phyloP scores from a whole-genome alignment of 345 rosid species.

The Eutrema japonicum region DNA sequence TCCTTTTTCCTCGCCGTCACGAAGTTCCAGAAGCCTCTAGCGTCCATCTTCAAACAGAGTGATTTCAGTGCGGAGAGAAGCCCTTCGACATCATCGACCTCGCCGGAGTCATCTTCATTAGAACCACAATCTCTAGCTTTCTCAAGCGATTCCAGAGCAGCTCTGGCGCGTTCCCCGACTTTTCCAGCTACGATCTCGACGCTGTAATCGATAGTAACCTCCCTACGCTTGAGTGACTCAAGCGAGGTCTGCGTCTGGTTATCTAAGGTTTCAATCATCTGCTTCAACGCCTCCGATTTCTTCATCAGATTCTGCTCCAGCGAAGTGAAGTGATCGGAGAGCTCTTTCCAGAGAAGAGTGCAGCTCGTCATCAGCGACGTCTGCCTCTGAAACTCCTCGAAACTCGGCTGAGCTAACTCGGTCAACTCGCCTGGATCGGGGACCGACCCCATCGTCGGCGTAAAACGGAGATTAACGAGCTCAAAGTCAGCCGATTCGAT shows the following conservation, averaged over 20 bases:
- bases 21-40: conserved; percentile 77
- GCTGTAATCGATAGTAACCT: conserved; percentile 84
- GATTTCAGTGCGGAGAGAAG: conserved; percentile 54
- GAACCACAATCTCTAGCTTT: conserved; percentile 42
- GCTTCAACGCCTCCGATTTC: conserved; percentile 82
- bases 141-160: conserved; percentile 53
- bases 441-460: conserved; percentile 79
- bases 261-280: conserved; percentile 73
- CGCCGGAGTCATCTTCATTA: conserved; percentile 54
- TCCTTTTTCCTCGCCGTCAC: conserved; percentile 82
- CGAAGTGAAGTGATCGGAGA: conserved; percentile 92
- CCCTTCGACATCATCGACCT: conserved; percentile 83
- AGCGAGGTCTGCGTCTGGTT: conserved; percentile 73
- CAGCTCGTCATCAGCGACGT: conserved; percentile 97
- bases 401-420: conserved; percentile 78
- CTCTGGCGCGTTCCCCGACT: conserved; percentile 58
- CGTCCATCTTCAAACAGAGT: conserved; percentile 71
- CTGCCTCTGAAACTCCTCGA: conserved; percentile 95
- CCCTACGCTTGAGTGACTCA: conserved; percentile 75
- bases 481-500: conserved; percentile 12
- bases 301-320: conserved; percentile 75
- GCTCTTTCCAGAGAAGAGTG: conserved; percentile 96
- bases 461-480: conserved; percentile 10
- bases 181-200: conserved; percentile 71
- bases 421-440: conserved; percentile 94